Conservation (phyloP, 768 basidiomycete genomes). For the Hericium alpestre region DNA sequence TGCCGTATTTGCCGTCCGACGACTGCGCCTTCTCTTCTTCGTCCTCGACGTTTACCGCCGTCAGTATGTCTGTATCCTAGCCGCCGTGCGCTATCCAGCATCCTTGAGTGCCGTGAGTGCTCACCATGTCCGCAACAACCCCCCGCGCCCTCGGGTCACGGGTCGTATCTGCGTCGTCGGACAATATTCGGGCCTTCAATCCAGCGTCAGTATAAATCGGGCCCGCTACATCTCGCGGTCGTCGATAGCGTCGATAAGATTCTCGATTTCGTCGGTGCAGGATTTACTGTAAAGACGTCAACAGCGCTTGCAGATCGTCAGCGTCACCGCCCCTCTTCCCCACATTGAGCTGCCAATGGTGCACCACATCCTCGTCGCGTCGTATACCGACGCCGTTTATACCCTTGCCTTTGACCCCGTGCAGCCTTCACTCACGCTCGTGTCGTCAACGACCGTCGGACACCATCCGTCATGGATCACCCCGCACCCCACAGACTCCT, state of each 20-base stretch:
- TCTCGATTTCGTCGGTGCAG: background rate
- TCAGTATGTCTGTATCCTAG: too few species aligned
- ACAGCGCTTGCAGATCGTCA: background rate
- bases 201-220: background rate
- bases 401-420: constrained; percentile 55
- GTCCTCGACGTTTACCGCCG: too few species aligned
- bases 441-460: constrained; percentile 39
- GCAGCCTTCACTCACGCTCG: constrained; percentile 31
- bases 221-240: background rate
- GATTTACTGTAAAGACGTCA: background rate
- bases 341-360: constrained; percentile 11
- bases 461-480: constrained; percentile 72
- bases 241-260: background rate
- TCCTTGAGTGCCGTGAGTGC: too few species aligned
- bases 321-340: too few species aligned
- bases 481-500: constrained; percentile 41
- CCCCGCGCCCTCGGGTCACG: background rate
- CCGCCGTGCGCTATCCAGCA: too few species aligned
- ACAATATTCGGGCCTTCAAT: constrained; percentile 1
- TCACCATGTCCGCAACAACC: background rate
- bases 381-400: constrained; percentile 54
- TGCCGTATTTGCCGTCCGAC: background rate
- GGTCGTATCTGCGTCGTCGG: constrained; percentile 1
- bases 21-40: too few species aligned
- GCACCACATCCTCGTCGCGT: constrained; percentile 44